Base-by-base conservation (phyloP, 2,329 filamentous ascomycete genomes). In the Fusarium heterosporum region DNA sequence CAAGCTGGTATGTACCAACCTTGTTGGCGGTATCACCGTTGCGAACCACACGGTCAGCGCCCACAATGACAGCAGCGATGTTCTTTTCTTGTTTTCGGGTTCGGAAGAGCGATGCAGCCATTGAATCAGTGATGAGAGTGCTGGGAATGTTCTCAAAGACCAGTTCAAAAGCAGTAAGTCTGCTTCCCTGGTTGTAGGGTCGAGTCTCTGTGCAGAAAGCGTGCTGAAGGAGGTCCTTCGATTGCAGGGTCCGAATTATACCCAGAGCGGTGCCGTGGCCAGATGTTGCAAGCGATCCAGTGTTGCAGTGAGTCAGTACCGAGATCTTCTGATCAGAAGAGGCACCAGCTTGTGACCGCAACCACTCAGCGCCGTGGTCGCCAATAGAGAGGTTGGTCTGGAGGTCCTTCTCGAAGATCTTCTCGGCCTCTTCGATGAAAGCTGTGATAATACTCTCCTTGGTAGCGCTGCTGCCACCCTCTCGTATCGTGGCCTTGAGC, bases 1-100 rank as follows among this genome's bases (percentile, higher is more conserved):
- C 93, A 6, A 99, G 85, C 54, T 90, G 87, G 77, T 99, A 98
- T 1, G 96, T 99, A 50, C 96, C 96, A 64, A 99, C 96, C 83
- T 99, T 99, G 82, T 99, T 99, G 55, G 96, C 96, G 1, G 96
- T 98, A 80, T 99, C 96, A 29, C 96, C 96, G 73, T 99, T 99
- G 49, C 93, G 92, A 30, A 95, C 96, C 14, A 99, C 96, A 56
- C 96, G 89, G 77, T 99, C 96, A 4, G 96, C 96, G 28, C 96
- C 96, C 1, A 99, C 96, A 29, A 99, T 90, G 50, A 99, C 92
- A 8, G 93, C 95, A 8, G 88, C 86, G 61, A 99, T 92, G 73
- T 90, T 89, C 74, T 89, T 85, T 36, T 84, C 79, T 22, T 83
- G 81, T 70, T 89, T 89, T 43, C 86, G 81, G 25, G 85, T 86